Percentiles rank a stretch among this genome's conserved stretches.
Evolutionary conservation across 2,329 filamentous ascomycete species (phyloP).

Genomic region (Scedosporium aurantiacum): DNA sequence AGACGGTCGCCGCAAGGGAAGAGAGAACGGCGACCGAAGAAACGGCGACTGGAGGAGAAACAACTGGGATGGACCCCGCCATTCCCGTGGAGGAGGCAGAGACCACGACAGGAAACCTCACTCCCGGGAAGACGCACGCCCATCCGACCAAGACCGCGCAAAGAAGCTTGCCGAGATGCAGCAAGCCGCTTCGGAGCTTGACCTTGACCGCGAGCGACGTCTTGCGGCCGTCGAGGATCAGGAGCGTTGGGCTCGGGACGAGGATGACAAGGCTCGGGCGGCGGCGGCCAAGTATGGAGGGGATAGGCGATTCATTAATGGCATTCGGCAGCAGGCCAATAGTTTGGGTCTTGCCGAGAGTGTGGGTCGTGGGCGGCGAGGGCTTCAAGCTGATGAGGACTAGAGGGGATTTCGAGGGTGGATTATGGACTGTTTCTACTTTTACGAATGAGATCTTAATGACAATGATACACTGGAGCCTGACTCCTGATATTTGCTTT

Average conservation of each 20-base stretch:
- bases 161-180: conserved; percentile 65
- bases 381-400: conserved; percentile 34
- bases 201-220: conserved; percentile 57
- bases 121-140: conserved; percentile 8
- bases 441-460: not conserved
- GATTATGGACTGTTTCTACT: not conserved
- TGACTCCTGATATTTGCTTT: not conserved
- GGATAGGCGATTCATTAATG: conserved; percentile 53
- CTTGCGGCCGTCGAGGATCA: conserved; percentile 54
- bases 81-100: not conserved
- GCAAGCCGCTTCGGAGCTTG: conserved; percentile 56
- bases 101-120: not conserved
- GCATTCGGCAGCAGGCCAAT: conserved; percentile 48
- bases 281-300: conserved; percentile 50
- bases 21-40: not conserved
- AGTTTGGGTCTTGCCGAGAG: conserved; percentile 40
- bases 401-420: not conserved
- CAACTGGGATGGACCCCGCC: not conserved
- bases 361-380: conserved; percentile 36
- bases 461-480: too few species aligned
- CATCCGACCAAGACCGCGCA: conserved; percentile 45
- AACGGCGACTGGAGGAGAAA: not conserved
- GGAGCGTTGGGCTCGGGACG: conserved; percentile 53
- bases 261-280: conserved; percentile 52
- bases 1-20: not conserved